Evolutionary conservation across 2,329 filamentous ascomycete species (phyloP), one percentile per base, ranked within the genome.

Genomic region (Cercospora citrullina): DNA sequence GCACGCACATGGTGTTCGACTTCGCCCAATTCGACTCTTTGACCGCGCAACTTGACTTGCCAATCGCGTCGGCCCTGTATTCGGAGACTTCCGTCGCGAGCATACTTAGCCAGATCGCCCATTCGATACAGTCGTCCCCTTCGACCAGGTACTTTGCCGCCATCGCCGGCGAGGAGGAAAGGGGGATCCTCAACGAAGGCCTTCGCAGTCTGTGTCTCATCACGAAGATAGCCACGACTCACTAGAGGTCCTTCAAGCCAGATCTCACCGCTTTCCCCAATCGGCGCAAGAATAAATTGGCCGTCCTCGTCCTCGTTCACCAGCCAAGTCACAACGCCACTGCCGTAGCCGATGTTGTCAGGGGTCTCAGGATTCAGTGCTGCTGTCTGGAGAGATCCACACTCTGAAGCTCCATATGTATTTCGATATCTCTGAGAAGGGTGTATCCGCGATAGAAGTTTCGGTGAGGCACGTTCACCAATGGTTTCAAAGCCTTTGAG

Each of bases 11-110:
- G 10, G 77, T 78, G n/a, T 66, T 88, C 90, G 59, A 96, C 89
- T 74, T 94, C 92, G 0, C 86, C 86, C 12, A 93, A 84, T 75
- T 95, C 91, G 33, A 96, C 88, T 53, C 90, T 83, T 72, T 93
- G 90, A 0, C 92, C 92, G 36, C 91, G 86, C 10, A 96, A 82
- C 76, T 94, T 95, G 63, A 94, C 83, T 77, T 94, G 91, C 68
- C 89, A 89, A 72, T 94, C 92, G 21, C 89, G 83, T 28, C 91
- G 86, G 16, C 91, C 91, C 9, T 87, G 79, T 45, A 94, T 91
- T 30, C 62, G 51, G 18, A 75, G 31, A 60, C 73, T 68, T n/a
- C 61, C 64, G 18, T 69, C 64, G 48, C 71, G 72, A 45, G 48
- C 59, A n/a, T 88, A 87, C 28, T 69, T 66, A 2, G 71, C 73